Evolutionary conservation across 306 rosid genomes (phyloP), one percentile per base, ranked within the genome.

Genomic region (Purshia tridentata): DNA sequence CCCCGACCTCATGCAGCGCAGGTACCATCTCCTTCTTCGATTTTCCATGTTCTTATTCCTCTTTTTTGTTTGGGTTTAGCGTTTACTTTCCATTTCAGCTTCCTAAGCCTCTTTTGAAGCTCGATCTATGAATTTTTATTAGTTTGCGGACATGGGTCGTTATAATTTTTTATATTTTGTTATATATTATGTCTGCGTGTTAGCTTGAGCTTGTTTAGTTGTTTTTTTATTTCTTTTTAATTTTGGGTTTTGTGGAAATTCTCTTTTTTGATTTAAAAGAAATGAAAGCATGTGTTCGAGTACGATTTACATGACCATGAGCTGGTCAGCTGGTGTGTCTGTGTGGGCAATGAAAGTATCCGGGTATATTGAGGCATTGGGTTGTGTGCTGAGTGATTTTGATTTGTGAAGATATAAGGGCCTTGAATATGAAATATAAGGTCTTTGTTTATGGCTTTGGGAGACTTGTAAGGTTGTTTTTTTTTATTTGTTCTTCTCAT

Each of bases 1-100:
- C 96, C 45, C 96, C 92, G 45, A 89, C 97, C 75, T 91, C 97
- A 5, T 86, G 96, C 86, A 91, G 92, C 69, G 92, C 96, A 10
- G 97, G 97, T 91, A 77, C 63, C 18, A 9, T 76, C 55, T 57
- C 64, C 61, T 22, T 73, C 29, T 6, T 65, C 18, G 3, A 48
- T 72, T 37, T 23, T 10, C 47, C 20, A 1, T 55, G 20, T 64
- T 74, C 19, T 67, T 49, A 7, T 3, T 16, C 41, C 2, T 69
- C 14, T 6, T 11, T 5, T 9, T 2, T 12, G 22, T 51, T 51
- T 66, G 9, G 23, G 50, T 37, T 77, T 15, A 8, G 51, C 59
- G 52, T 23, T 45, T 76, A 18, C 76, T 1, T 61, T 58, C 22
- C 9, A 44, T 73, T 72, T 62, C 56, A 48, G 48, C 9, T 14